phyloP scores from a whole-genome alignment of 164 flowering plant genomes.

The Vitis rotundifolia region DNA sequence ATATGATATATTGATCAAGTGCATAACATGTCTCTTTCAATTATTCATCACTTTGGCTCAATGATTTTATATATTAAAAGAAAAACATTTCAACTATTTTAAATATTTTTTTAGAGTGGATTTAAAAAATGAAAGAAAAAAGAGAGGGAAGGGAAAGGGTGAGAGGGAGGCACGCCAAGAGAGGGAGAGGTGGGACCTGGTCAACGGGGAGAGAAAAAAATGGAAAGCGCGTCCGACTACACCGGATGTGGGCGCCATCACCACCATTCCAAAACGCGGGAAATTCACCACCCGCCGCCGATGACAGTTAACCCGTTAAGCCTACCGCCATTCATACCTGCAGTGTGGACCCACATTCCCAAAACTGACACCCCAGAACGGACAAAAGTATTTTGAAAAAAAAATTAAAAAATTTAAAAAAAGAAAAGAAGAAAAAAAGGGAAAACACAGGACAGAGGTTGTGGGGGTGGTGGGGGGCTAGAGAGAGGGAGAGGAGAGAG shows the following conservation, averaged over 20 bases:
- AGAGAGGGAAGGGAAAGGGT: not conserved
- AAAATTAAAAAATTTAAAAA: not conserved
- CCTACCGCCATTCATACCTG: not conserved
- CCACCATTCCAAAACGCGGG: not conserved
- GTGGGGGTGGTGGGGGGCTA: conserved; percentile 13
- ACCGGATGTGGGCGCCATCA: conserved; percentile 15
- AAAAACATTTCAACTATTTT: too few relatives aligned
- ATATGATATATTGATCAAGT: too few relatives aligned
- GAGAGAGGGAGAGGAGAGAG: conserved; percentile 6
- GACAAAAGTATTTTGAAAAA: not conserved
- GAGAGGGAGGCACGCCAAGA: conserved; percentile 11
- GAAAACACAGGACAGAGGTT: conserved; percentile 6
- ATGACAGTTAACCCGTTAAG: not conserved
- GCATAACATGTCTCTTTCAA: too few relatives aligned
- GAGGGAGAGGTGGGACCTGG: conserved; percentile 12
- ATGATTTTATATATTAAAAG: too few relatives aligned
- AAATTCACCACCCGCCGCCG: not conserved
- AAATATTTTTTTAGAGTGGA: too few relatives aligned
- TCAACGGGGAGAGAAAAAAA: conserved; percentile 9
- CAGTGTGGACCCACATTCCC: not conserved
- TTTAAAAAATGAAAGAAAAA: not conserved
- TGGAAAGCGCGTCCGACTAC: conserved; percentile 20
- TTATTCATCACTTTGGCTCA: too few relatives aligned
- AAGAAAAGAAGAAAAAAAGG: not conserved
- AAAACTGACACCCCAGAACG: not conserved